phyloP scores from a whole-genome alignment of 2,329 filamentous ascomycete species.

The Dryadomyces sulphureus region DNA sequence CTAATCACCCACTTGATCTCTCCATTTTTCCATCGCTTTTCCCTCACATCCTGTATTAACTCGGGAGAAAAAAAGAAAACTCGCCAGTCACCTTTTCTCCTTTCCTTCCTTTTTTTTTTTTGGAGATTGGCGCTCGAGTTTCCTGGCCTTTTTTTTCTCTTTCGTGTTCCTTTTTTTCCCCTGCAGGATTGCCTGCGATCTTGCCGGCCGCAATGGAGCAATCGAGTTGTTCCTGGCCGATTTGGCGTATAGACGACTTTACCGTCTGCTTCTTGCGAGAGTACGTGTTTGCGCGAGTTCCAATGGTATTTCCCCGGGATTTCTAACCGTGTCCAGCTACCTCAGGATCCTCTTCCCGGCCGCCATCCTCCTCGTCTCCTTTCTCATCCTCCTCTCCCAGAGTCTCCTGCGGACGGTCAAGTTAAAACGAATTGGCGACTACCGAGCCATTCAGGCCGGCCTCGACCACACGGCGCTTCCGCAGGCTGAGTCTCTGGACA shows the following conservation, averaged over 20 bases:
- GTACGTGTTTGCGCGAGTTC: conserved; percentile 31
- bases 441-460: conserved; percentile 5
- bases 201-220: conserved; percentile 26
- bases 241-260: conserved; percentile 52
- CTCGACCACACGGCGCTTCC: conserved; percentile 34
- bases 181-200: background rate
- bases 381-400: conserved; percentile 49
- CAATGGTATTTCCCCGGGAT: background rate
- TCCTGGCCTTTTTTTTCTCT: background rate
- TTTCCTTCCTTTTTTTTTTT: background rate
- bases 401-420: conserved; percentile 36
- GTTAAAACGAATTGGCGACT: conserved; percentile 25
- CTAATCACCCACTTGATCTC: no score
- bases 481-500: conserved; percentile 22
- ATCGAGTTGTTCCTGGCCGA: conserved; percentile 39
- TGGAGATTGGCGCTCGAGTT: no score
- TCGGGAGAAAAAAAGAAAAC: no score
- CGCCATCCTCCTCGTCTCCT: conserved; percentile 52
- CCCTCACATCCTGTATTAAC: no score
- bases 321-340: conserved; percentile 37
- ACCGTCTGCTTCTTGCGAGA: conserved; percentile 49
- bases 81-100: background rate
- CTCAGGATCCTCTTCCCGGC: conserved; percentile 70
- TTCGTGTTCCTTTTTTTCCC: background rate
- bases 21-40: no score